Base-by-base conservation (phyloP, 2,329 filamentous ascomycete species). In the Bipolaris zeicola region DNA sequence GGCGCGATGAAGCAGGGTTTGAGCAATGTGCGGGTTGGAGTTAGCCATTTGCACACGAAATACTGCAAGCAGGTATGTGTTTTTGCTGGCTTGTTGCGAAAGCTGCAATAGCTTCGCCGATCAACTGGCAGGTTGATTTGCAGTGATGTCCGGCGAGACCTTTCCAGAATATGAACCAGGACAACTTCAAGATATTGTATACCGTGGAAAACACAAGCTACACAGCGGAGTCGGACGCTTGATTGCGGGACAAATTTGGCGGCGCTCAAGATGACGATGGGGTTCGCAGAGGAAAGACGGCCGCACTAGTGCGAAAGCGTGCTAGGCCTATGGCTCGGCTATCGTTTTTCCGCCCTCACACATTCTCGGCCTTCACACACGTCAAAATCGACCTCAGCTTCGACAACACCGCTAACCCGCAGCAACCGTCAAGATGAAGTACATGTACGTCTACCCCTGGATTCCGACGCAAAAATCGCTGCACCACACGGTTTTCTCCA, bases 401-500 rank as follows among this genome's bases (percentile, higher is more conserved):
- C 70, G 70, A 66, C 55, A 67, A 70, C 70, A 70, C 62, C 68
- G 61, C 66, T 69, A 72, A 72, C 62, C 66, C 65, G 65, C 72
- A 65, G 69, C 72, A 70, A 72, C 68, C 69, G 67, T 68, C 90
- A 97, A 91, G 84, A 98, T 98, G 95, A 96, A 91, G 87, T 98
- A 97, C 91, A 96, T 99, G 72, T 76, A 75, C 69, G 73, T 70
- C 51, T 64, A 51, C 52, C 62, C 51, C 41, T 47, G 58, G 55
- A 47, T 41, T 45, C 33, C 46, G 43, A 51, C 53, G 26, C 36
- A 44, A 56, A 54, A 59, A 48, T 57, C 57, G 66, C 61, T 55
- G 50, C 53, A 54, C 51, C 47, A 43, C 61, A 53, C 61, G 50
- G 48, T 39, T 48, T 50, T 59, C 33, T 8, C 44, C 57, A 43